Base-by-base conservation (phyloP, 345 rosid species). In the Draba incana region DNA sequence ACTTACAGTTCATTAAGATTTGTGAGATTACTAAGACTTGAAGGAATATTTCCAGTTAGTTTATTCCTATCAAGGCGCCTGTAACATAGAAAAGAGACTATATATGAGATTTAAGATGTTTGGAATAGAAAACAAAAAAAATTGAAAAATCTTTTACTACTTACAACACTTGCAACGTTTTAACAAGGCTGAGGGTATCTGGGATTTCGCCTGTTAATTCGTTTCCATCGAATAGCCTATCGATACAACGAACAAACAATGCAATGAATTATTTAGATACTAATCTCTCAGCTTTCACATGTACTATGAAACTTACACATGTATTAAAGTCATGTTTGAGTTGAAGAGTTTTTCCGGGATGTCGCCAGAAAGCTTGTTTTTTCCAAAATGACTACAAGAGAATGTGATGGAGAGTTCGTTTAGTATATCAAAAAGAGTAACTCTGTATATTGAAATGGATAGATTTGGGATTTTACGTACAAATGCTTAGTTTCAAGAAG, bases 151-250 rank as follows among this genome's bases (percentile, higher is more conserved):
- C 8, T 43, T 15, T 24, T 33, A 70, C 51, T 80, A 86, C 99
- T 86, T 79, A 95, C 99, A 95, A 62, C 38, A 83, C 86, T 57
- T 81, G 77, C 80, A 95, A 51, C 6, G 72, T 57, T 57, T 23
- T 23, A 74, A 95, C 97, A 3, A 65, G 83, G 54, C 85, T 88
- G 72, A 95, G 88, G 68, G 80, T 81, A 1, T 75, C 25, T 12
- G 99, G 99, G 54, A 94, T 73, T 44, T 3, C 0, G 0, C 97
- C 98, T 0, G 60, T 61, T 55, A 94, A 83, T 35, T 60, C 71
- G 83, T 94, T 91, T 79, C 80, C 78, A 6, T 89, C 93, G 54
- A 91, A 86, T 46, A 91, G 90, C 80, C 98, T 94, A 80, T 45
- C 27, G 35, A 63, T 49, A 6, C 13, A 24, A 37, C 28, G 28